Evolutionary conservation across 2,329 filamentous ascomycete species (phyloP).

Genomic region (Penicillium aurantiogriseum): DNA sequence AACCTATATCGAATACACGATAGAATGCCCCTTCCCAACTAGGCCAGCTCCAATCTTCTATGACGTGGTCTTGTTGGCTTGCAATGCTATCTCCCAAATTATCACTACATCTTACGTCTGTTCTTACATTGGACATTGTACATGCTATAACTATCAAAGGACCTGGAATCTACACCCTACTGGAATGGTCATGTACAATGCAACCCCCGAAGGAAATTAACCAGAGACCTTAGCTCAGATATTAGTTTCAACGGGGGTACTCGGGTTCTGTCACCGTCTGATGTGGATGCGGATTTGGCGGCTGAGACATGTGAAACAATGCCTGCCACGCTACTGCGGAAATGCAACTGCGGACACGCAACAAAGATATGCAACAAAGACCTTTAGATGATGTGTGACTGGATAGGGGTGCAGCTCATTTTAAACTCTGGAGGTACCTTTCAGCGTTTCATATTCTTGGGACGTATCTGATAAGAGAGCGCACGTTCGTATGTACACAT

Average conservation of each 20-base stretch:
- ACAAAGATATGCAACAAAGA: constrained; percentile 16
- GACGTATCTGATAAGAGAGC: neutral
- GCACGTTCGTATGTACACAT: neutral
- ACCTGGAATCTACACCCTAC: neutral
- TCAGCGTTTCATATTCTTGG: neutral
- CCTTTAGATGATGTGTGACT: neutral
- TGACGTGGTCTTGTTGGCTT: neutral
- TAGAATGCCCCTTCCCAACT: neutral
- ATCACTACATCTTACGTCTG: neutral
- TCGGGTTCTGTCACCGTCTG: neutral
- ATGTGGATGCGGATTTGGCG: neutral
- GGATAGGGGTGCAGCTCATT: neutral
- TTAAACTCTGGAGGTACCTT: neutral
- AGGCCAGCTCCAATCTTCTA: neutral
- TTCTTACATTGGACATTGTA: neutral
- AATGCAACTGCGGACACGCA: constrained; percentile 1
- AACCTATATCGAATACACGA: neutral
- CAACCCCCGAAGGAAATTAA: neutral
- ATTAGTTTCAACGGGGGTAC: neutral
- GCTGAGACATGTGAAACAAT: constrained; percentile 19
- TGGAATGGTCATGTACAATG: neutral
- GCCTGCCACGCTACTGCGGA: constrained; percentile 14
- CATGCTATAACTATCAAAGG: neutral
- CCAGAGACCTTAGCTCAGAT: neutral
- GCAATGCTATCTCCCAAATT: neutral